These are phyloP conservation scores for Clavispora phyllophila DNA, from an alignment of 805 yeast species.

Conservation along the genomic window DNA sequence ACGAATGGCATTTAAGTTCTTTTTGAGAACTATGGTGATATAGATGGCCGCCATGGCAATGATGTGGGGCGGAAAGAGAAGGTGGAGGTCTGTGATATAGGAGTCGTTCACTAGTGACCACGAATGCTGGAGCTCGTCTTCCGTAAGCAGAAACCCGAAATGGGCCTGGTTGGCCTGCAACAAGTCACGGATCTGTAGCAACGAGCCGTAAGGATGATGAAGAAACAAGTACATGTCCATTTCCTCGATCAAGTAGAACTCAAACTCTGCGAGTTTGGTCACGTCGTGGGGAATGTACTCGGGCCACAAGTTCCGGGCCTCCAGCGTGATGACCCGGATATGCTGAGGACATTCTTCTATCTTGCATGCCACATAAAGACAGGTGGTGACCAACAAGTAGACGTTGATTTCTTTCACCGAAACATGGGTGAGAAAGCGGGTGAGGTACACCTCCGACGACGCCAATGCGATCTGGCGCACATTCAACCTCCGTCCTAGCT, in stretches of 20 bases:
- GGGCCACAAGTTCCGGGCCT: slow-evolving; percentile 90
- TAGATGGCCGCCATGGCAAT: slow-evolving; percentile 80
- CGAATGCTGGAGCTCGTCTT: slow-evolving; percentile 72
- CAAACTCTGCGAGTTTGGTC: slow-evolving; percentile 90
- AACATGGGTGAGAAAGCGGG: slow-evolving; percentile 70
- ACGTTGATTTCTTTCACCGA: slow-evolving; percentile 77
- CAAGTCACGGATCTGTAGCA: slow-evolving; percentile 47
- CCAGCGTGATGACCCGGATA: slow-evolving; percentile 74
- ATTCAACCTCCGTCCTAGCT: slow-evolving; percentile 72
- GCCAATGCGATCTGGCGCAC: slow-evolving; percentile 81
- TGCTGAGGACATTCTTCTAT: slow-evolving; percentile 96
- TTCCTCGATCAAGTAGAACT: slow-evolving; percentile 88
- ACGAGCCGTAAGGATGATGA: slow-evolving; percentile 69
- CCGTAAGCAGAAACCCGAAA: slow-evolving; percentile 36
- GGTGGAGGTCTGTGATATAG: slow-evolving; percentile 79
- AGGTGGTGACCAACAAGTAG: slow-evolving; percentile 75
- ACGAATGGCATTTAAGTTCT: slow-evolving; percentile 23
- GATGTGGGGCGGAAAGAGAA: slow-evolving; percentile 84
- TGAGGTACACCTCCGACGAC: slow-evolving; percentile 80
- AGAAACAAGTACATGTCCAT: slow-evolving; percentile 66
- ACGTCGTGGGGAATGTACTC: slow-evolving; percentile 89
- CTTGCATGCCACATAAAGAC: slow-evolving; percentile 86
- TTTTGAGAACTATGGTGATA: slow-evolving; percentile 60
- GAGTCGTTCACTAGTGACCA: slow-evolving; percentile 92
- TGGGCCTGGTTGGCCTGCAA: slow-evolving; percentile 26